These are phyloP conservation scores for Neurospora discreta DNA, from an alignment of 495 filamentous ascomycete genomes.

Conservation along the genomic window DNA sequence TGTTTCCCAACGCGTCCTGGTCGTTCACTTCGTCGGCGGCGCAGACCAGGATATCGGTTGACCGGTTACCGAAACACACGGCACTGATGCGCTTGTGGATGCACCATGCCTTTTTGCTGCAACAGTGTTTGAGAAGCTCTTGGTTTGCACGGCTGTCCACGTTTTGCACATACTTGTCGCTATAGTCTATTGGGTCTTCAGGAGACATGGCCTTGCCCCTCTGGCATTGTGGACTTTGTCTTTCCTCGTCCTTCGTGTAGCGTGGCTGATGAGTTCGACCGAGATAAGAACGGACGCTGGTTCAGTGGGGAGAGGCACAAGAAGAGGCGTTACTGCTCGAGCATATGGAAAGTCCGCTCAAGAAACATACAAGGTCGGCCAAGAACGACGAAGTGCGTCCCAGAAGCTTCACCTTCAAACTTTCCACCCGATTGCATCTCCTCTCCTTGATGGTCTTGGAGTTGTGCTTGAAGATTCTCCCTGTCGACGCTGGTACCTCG, in stretches of 20 bases:
- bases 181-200: not conserved
- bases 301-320: not conserved
- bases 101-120: conserved; percentile 5
- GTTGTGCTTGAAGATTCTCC: not conserved
- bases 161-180: not conserved
- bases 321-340: conserved; percentile 2
- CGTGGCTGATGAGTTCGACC: not conserved
- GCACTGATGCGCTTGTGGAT: conserved; percentile 10
- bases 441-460: not conserved
- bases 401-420: conserved; percentile 4
- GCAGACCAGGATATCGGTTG: conserved; percentile 4
- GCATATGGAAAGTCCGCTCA: conserved; percentile 7
- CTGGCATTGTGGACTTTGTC: not conserved
- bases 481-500: not conserved
- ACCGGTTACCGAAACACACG: not conserved
- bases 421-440: not conserved
- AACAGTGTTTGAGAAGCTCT: conserved; percentile 7
- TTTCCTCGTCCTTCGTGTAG: not conserved
- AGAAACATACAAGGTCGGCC: conserved; percentile 4
- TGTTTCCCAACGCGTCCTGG: conserved; percentile 8
- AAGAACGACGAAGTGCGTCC: conserved; percentile 10
- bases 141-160: conserved; percentile 3
- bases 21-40: conserved; percentile 2
- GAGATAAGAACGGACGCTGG: not conserved
- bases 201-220: not conserved